Evolutionary conservation across 441 rosid genomes (phyloP).

Genomic region (Rhodomyrtus psidioides): DNA sequence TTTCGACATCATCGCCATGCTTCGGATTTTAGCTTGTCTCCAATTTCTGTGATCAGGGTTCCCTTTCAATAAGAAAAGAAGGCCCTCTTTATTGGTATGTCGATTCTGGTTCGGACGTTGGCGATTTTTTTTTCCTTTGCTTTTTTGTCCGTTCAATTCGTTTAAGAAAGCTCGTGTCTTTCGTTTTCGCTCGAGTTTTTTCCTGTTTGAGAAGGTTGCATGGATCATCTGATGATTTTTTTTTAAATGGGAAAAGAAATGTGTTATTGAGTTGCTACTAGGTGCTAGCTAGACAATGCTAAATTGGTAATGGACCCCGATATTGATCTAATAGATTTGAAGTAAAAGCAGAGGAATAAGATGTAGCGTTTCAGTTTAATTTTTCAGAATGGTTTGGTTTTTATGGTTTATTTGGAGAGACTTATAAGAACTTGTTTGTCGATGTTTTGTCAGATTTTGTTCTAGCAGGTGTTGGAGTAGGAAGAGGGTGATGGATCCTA

Average conservation of each 20-base stretch:
- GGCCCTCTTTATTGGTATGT: not conserved
- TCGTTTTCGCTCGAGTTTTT: not conserved
- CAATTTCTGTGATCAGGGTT: not conserved
- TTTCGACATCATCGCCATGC: not conserved
- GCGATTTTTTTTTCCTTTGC: not conserved
- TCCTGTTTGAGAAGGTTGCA: not conserved
- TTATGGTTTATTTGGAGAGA: not conserved
- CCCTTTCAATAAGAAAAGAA: not conserved
- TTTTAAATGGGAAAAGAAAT: not conserved
- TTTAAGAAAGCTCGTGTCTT: not conserved
- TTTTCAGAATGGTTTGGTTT: not conserved
- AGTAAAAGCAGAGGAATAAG: not conserved
- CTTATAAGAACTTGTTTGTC: not conserved
- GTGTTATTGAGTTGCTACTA: not conserved
- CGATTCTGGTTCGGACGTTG: not conserved
- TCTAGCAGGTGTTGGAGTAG: slow-evolving; percentile 22
- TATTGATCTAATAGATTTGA: not conserved
- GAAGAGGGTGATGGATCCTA: slow-evolving; percentile 31
- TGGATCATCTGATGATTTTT: not conserved
- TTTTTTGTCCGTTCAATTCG: not conserved
- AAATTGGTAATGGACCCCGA: not conserved
- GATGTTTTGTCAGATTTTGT: not conserved
- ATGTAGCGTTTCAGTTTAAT: not conserved
- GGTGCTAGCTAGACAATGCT: not conserved
- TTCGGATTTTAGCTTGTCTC: not conserved